Evolutionary conservation across 306 rosid species (phyloP).

Genomic region (Ochetophila trinervis): DNA sequence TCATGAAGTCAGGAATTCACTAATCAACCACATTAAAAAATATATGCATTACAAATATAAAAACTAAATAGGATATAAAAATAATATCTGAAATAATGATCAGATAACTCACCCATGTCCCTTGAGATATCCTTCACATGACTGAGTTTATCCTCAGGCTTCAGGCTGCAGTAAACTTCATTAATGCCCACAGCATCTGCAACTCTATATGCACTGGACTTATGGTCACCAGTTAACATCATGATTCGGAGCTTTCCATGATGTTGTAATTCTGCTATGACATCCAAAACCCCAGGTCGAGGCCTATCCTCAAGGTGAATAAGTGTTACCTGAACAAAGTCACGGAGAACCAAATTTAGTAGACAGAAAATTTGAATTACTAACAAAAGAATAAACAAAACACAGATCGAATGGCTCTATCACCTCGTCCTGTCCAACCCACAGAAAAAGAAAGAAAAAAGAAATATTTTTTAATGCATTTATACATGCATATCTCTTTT

Average conservation of each 20-base stretch:
- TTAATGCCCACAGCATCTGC: conserved; percentile 84
- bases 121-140: conserved; percentile 85
- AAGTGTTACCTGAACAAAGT: conserved; percentile 66
- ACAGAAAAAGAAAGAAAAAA: neutral
- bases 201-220: conserved; percentile 85
- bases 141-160: conserved; percentile 95
- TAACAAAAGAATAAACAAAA: neutral
- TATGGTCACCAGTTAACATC: conserved; percentile 97
- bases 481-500: no score
- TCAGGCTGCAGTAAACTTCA: conserved; percentile 80
- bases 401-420: neutral
- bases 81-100: neutral
- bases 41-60: conserved; percentile 2
- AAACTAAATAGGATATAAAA: neutral
- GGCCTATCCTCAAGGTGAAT: conserved; percentile 97
- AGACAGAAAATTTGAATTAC: neutral
- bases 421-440: neutral
- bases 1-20: neutral
- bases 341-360: conserved; percentile 11
- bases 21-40: conserved; percentile 11
- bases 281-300: conserved; percentile 74
- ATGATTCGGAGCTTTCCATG: conserved; percentile 73
- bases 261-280: conserved; percentile 63
- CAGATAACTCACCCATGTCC: conserved; percentile 57
- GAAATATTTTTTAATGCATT: no score